These are phyloP conservation scores for Globisporangium carolinianum DNA, from an alignment of 352 stramenopile species.

Conservation along the genomic window DNA sequence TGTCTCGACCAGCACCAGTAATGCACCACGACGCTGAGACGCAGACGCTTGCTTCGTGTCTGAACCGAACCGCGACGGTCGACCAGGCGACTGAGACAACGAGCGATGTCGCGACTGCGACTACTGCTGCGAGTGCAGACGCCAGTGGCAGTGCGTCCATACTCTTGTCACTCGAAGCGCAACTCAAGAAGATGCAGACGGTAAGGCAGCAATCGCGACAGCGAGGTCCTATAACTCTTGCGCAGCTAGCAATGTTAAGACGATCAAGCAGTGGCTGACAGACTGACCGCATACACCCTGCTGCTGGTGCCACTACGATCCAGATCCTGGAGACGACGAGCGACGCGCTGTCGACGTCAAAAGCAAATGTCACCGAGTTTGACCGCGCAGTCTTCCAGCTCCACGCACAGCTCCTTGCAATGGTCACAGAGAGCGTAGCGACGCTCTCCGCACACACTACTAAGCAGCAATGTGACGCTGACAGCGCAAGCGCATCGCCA, in stretches of 20 bases:
- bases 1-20: not conserved
- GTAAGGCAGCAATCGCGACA: conserved; percentile 3
- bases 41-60: not conserved
- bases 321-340: conserved; percentile 29
- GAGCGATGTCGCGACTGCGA: too few species aligned
- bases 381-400: conserved; percentile 27
- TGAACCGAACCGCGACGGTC: not conserved
- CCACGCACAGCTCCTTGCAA: conserved; percentile 24
- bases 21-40: not conserved
- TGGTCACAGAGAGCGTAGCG: conserved; percentile 19
- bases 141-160: not conserved
- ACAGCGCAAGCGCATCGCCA: too few species aligned
- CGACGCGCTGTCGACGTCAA: conserved; percentile 12
- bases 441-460: not conserved
- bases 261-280: too few species aligned
- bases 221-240: too few species aligned
- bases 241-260: too few species aligned
- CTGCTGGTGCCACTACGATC: not conserved
- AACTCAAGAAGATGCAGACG: conserved; percentile 26
- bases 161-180: not conserved
- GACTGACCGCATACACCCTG: too few species aligned
- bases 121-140: not conserved
- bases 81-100: conserved; percentile 3
- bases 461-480: not conserved
- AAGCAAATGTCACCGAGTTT: conserved; percentile 17